Evolutionary conservation across 495 filamentous ascomycete genomes (phyloP).

Genomic region (Trichoderma reesei): DNA sequence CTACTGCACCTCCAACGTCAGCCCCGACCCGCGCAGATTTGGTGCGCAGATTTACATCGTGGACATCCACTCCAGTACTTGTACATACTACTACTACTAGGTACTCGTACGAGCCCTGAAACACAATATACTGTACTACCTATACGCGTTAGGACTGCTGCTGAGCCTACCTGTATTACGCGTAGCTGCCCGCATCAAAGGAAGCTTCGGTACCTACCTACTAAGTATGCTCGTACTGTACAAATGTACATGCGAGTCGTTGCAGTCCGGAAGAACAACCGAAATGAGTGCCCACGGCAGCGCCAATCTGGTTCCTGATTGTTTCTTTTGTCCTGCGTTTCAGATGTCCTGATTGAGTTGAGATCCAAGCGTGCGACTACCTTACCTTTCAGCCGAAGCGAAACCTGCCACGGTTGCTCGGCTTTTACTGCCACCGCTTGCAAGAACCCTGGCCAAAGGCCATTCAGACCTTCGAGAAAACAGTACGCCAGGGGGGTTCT

Average conservation of each 20-base stretch:
- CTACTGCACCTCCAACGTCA: neutral
- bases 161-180: neutral
- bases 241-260: too few relatives aligned
- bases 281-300: neutral
- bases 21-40: neutral
- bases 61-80: too few relatives aligned
- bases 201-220: too few relatives aligned
- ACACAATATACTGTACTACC: neutral
- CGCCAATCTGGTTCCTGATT: neutral
- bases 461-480: neutral
- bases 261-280: neutral
- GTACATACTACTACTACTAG: too few relatives aligned
- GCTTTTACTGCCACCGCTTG: too few relatives aligned
- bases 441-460: too few relatives aligned
- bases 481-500: neutral
- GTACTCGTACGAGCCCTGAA: neutral
- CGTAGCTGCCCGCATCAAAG: neutral
- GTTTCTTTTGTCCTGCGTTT: neutral
- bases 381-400: too few relatives aligned
- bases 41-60: constrained; percentile 7
- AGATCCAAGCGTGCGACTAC: neutral
- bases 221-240: too few relatives aligned
- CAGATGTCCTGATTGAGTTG: neutral
- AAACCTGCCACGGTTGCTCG: neutral
- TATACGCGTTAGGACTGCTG: neutral